These are phyloP conservation scores for Truncatella angustata DNA, from an alignment of 2,329 filamentous ascomycete species.

Conservation along the genomic window DNA sequence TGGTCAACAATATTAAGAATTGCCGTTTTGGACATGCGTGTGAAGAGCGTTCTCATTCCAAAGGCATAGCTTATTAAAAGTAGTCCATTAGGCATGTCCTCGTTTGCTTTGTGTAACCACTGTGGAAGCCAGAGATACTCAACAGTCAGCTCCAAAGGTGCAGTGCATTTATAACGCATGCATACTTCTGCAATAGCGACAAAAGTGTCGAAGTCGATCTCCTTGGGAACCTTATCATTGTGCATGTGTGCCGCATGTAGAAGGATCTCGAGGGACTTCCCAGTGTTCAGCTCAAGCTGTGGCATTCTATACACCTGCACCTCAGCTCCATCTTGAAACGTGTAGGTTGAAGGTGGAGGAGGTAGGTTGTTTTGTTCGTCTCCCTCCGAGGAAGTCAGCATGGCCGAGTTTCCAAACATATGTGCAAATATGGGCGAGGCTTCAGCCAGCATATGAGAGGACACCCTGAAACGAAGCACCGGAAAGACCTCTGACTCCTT, in stretches of 20 bases:
- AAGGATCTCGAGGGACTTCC: conserved; percentile 42
- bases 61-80: conserved; percentile 54
- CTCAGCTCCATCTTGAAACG: conserved; percentile 41
- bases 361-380: conserved; percentile 28
- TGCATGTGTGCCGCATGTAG: conserved; percentile 53
- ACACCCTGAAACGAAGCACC: conserved; percentile 48
- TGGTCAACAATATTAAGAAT: conserved; percentile 45
- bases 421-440: conserved; percentile 50
- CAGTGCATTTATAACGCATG: conserved; percentile 49
- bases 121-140: conserved; percentile 51
- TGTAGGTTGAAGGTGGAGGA: conserved; percentile 30
- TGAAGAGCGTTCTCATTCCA: conserved; percentile 47
- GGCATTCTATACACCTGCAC: conserved; percentile 52
- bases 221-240: conserved; percentile 41
- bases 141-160: conserved; percentile 47
- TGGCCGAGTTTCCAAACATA: conserved; percentile 35
- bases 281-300: conserved; percentile 43
- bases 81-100: conserved; percentile 49
- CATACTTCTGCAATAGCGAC: conserved; percentile 51
- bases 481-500: conserved; percentile 32
- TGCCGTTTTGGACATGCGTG: conserved; percentile 46
- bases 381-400: not conserved
- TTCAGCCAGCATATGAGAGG: conserved; percentile 48
- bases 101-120: conserved; percentile 46
- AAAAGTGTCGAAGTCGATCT: conserved; percentile 47